Percentiles rank a stretch among this genome's conserved stretches.
Conservation (phyloP, 352 stramenopile species). For the Phytophthora rubi region DNA sequence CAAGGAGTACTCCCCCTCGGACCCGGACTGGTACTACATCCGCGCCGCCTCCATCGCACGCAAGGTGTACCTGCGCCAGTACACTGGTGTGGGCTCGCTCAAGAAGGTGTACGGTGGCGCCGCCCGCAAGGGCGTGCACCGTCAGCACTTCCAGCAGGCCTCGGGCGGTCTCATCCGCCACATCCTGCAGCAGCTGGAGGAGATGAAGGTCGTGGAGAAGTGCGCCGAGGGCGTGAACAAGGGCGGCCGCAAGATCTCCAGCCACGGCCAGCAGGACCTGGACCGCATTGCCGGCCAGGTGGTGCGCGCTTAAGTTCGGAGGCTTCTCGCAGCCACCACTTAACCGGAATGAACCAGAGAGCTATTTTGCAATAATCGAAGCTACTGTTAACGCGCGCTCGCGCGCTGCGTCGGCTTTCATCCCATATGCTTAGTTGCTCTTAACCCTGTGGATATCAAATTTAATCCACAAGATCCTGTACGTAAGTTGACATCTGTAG, state of each 20-base stretch:
- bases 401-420: constrained; percentile 25
- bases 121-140: constrained; percentile 91
- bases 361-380: constrained; percentile 66
- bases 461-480: not conserved
- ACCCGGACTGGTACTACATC: constrained; percentile 99
- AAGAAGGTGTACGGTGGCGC: constrained; percentile 98
- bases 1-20: constrained; percentile 98
- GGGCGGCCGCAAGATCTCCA: constrained; percentile 95
- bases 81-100: constrained; percentile 96
- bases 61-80: constrained; percentile 98
- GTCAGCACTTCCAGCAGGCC: constrained; percentile 97
- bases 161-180: constrained; percentile 97
- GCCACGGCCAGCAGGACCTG: constrained; percentile 98
- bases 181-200: constrained; percentile 97
- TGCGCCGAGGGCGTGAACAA: constrained; percentile 91
- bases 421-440: not conserved
- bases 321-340: constrained; percentile 33
- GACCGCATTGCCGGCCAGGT: constrained; percentile 98
- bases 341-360: constrained; percentile 49
- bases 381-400: constrained; percentile 29
- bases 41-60: constrained; percentile 97
- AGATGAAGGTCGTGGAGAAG: constrained; percentile 99
- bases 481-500: no score
- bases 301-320: constrained; percentile 73
- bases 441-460: constrained; percentile 3